Percentiles rank a stretch among this genome's conserved stretches.
Conservation (phyloP, 2,329 filamentous ascomycete species). For the Ceratocystis albifundus region DNA sequence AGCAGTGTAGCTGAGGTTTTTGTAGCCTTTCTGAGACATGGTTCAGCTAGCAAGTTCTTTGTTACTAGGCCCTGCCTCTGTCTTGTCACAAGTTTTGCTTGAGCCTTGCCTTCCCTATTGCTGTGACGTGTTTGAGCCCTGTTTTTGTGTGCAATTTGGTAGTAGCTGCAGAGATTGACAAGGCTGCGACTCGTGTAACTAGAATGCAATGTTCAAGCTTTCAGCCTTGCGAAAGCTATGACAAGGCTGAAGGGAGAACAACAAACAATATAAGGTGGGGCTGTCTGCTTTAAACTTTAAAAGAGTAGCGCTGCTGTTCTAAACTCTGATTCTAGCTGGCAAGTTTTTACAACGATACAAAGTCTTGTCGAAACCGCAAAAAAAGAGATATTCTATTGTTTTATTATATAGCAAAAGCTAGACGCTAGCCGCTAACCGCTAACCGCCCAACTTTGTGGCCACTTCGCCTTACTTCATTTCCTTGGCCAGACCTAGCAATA, state of each 20-base stretch:
- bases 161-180: not conserved
- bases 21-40: conserved; percentile 52
- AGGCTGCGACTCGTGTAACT: not conserved
- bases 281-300: not conserved
- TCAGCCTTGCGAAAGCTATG: not conserved
- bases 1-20: conserved; percentile 56
- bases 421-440: too few species aligned
- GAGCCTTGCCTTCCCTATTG: not conserved
- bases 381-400: too few species aligned
- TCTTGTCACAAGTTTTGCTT: not conserved
- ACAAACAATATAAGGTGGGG: not conserved
- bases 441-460: too few species aligned
- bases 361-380: too few species aligned
- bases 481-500: not conserved
- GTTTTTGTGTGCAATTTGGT: not conserved
- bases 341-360: too few species aligned
- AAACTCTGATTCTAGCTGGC: too few species aligned
- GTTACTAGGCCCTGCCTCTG: not conserved
- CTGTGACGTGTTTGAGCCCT: too few species aligned
- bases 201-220: not conserved
- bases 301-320: too few species aligned
- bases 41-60: not conserved
- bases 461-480: too few species aligned
- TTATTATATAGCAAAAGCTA: too few species aligned
- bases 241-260: conserved; percentile 6